Evolutionary conservation across 768 basidiomycete genomes (phyloP), one percentile per base, ranked within the genome.

Genomic region (Lentinula detonsa): DNA sequence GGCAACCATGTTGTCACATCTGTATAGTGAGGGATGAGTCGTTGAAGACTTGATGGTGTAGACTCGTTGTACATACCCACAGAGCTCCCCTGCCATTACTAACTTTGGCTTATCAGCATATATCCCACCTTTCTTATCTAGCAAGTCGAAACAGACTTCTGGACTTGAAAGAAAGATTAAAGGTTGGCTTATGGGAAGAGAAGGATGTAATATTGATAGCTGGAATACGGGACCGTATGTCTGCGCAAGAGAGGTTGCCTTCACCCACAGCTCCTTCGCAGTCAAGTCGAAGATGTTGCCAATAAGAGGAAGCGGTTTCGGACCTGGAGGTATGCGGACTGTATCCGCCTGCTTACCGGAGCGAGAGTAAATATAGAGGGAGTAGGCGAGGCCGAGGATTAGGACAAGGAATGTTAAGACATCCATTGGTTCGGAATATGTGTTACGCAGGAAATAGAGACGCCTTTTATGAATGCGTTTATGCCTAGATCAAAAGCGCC

Each of bases 31-130:
- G 23, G 21, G 8, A 16, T 18, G 21, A 56, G 55, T 31, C 6
- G 7, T 31, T 13, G 2, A 3, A 15, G 21, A 16, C 18, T 43
- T 37, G 35, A 4, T 55, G 4, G 16, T 39, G 37, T 39, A 31
- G n/a, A 31, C 8, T 40, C 5, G 7, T 16, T 10, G 10, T 23
- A 48, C 55, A 28, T 45, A 56, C 42, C 85, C 85, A 65, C 86
- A 90, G 81, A 90, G 75, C 56, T 91, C 88, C 23, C 85, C 84
- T 13, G 74, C 76, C 90, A 92, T 91, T 48, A 87, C 76, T 23
- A 90, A 74, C 28, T 75, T 73, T 0, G 87, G 87, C 69, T 87
- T 88, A 73, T 91, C 90, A 7, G 89, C 85, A 70, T 91, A 91
- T 33, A 90, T 85, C 8, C 80, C 74, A 6, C 88, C 87, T 34